phyloP scores from a whole-genome alignment of 306 rosid species.

The Gynostemma pentaphyllum region DNA sequence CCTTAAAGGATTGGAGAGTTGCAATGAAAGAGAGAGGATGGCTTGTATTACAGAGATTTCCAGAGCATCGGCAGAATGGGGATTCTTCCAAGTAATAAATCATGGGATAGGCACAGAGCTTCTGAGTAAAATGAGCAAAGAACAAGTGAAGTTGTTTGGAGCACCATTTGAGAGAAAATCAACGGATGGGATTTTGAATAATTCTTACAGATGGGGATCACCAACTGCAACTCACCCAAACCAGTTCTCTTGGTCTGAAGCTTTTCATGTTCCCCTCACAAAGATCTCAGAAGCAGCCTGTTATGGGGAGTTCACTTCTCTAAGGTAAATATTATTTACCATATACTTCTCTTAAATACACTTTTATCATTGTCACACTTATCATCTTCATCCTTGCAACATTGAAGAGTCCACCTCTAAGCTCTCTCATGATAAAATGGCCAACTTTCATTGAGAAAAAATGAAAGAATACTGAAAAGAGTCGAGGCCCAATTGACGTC shows the following conservation, averaged over 20 bases:
- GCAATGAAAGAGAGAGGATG: slow-evolving; percentile 21
- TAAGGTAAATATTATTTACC: slow-evolving; percentile 33
- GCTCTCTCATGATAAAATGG: no score
- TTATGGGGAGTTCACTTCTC: slow-evolving; percentile 53
- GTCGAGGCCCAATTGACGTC: no score
- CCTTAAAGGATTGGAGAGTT: slow-evolving; percentile 45
- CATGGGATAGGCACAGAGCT: slow-evolving; percentile 60
- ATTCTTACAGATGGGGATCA: slow-evolving; percentile 78
- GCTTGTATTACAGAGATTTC: slow-evolving; percentile 51
- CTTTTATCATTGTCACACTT: not conserved
- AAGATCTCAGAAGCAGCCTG: slow-evolving; percentile 51
- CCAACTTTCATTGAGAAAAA: no score
- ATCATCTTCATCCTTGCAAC: not conserved
- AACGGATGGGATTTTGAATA: slow-evolving; percentile 44
- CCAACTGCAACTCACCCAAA: slow-evolving; percentile 55
- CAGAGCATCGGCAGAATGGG: slow-evolving; percentile 71
- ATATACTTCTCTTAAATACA: not conserved
- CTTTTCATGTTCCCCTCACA: slow-evolving; percentile 83
- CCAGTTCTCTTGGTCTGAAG: slow-evolving; percentile 92
- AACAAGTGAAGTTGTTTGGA: slow-evolving; percentile 55
- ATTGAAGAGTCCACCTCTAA: not conserved
- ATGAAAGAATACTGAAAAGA: no score
- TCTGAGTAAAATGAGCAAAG: slow-evolving; percentile 42
- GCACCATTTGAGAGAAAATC: slow-evolving; percentile 53
- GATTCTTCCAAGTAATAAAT: slow-evolving; percentile 78